A percentile compares a stretch with the other conserved stretches of the same genome.
Conservation (phyloP, 2,329 filamentous ascomycete species). For the Sporothrix globosa region DNA sequence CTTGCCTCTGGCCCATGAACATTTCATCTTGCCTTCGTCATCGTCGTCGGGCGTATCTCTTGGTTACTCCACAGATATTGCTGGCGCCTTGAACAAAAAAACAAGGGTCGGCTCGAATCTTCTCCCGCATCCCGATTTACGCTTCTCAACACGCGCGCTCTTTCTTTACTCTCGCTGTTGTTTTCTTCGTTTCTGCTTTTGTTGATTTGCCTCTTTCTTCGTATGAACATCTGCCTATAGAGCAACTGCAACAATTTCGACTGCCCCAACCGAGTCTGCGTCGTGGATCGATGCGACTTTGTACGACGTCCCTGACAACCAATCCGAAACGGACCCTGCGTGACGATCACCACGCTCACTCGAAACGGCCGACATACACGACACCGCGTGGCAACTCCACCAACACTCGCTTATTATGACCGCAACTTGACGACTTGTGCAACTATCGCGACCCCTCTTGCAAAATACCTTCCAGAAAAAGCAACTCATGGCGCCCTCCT, state of each 20-base stretch:
- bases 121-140: conserved; percentile 18
- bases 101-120: conserved; percentile 22
- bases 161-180: not conserved
- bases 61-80: too few relatives aligned
- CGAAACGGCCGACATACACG: not conserved
- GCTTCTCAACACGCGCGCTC: not conserved
- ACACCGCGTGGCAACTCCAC: not conserved
- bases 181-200: not conserved
- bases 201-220: not conserved
- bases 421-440: not conserved
- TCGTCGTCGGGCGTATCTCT: conserved; percentile 6
- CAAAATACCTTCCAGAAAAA: not conserved
- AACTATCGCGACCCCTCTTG: not conserved
- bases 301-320: not conserved
- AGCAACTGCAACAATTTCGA: not conserved
- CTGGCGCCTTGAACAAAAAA: too few relatives aligned
- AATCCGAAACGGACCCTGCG: conserved; percentile 22
- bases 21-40: not conserved
- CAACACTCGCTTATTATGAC: not conserved
- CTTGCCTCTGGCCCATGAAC: not conserved
- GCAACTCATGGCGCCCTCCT: conserved; percentile 1
- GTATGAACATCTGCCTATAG: too few relatives aligned
- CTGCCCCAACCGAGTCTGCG: not conserved
- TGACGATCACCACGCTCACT: conserved; percentile 4
- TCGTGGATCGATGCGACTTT: conserved; percentile 21